Conservation (phyloP, 1,284 basidiomycete species). For the Moniliella sp. region DNA sequence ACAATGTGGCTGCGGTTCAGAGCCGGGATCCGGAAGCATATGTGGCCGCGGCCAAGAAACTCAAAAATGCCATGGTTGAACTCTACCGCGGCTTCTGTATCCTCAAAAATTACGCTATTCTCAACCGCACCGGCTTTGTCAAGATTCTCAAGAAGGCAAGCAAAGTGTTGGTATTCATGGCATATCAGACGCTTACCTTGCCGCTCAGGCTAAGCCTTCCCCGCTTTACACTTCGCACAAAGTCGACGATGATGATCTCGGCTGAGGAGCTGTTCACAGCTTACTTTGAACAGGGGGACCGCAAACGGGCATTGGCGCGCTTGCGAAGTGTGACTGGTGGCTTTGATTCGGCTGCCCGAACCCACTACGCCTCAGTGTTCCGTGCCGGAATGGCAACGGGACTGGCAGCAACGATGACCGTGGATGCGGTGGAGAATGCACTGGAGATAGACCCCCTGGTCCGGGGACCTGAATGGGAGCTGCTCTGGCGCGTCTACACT, state of each 20-base stretch:
- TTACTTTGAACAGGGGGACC: conserved; percentile 50
- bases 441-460: too few species aligned
- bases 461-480: conserved; percentile 54
- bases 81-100: conserved; percentile 57
- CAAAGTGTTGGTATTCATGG: conserved; percentile 51
- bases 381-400: conserved; percentile 52
- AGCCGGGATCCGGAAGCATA: conserved; percentile 55
- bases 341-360: conserved; percentile 1
- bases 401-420: conserved; percentile 50
- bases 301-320: conserved; percentile 51
- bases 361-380: conserved; percentile 48
- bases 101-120: conserved; percentile 48
- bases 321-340: conserved; percentile 40
- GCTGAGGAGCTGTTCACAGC: conserved; percentile 29
- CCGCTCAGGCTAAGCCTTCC: conserved; percentile 44
- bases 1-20: conserved; percentile 19
- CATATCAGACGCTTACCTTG: conserved; percentile 49
- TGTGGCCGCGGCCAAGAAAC: conserved; percentile 53
- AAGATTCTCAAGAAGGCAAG: conserved; percentile 78
- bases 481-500: conserved; percentile 56
- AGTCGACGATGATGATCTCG: conserved; percentile 50
- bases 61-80: conserved; percentile 61
- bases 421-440: conserved; percentile 49
- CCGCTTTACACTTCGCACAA: conserved; percentile 40
- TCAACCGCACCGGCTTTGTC: conserved; percentile 71